Evolutionary conservation across 2,329 filamentous ascomycete genomes (phyloP), one percentile per base, ranked within the genome.

Genomic region (Graphilbum fragrans): DNA sequence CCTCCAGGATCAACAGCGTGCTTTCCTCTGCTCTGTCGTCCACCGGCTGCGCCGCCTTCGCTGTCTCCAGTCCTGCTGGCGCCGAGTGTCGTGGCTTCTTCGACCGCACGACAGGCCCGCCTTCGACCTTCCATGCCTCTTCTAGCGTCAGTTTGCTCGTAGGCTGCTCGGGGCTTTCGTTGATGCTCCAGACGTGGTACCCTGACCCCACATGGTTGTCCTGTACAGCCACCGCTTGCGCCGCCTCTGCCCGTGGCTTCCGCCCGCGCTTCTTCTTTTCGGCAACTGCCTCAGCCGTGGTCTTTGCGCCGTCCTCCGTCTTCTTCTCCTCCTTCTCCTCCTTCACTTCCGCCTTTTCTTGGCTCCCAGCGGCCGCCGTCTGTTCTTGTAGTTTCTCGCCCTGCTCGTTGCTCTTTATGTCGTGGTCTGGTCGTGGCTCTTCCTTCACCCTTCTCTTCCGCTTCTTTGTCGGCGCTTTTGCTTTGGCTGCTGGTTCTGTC

Each of bases 151-250:
- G 59, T 57, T 38, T 65, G 60, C 11, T 54, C 40, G 45, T 39
- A 19, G 43, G 34, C 25, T 35, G 56, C 29, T 55, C 60, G 36
- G 66, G 58, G 40, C 62, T 57, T 9, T 55, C 47, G 35, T 63
- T 44, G 31, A 71, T 66, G 47, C 65, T 70, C 43, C 56, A 52
- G 2, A 59, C 58, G 45, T 66, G 60, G 45, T 65, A 67, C 0
- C 66, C 68, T 0, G 58, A 67, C 20, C 64, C 67, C 12, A 53
- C 55, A 45, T 62, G 67, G 43, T 68, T 64, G 39, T 71, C 67
- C 6, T 65, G 65, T 23, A 65, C 47, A 3, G 66, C 62, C 5
- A 60, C 58, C 1, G 67, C 66, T 16, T 65, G 59, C 32, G 56
- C 53, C 11, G 54, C 52, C 16, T 53, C 17, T 2, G 27, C 7